phyloP scores from a whole-genome alignment of 73 alveolate species.

The Tetrahymena thermophila region DNA sequence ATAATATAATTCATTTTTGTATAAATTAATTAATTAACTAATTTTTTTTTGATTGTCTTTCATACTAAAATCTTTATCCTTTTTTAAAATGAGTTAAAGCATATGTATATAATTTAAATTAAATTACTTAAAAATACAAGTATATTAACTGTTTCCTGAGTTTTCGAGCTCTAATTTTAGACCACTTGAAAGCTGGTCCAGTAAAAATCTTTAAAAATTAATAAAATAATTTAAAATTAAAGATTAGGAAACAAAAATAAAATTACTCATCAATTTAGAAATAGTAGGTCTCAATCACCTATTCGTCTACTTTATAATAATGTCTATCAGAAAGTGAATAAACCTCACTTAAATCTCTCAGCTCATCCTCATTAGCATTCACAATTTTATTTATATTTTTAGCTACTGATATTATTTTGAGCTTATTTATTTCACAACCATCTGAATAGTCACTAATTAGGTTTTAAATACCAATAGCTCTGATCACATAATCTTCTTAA shows the following conservation, averaged over 20 bases:
- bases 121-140: neutral
- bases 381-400: neutral
- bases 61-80: neutral
- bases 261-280: neutral
- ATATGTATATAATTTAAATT: too few relatives aligned
- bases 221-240: neutral
- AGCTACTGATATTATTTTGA: neutral
- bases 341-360: neutral
- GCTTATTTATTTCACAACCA: neutral
- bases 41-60: neutral
- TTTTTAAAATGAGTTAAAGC: too few relatives aligned
- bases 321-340: neutral
- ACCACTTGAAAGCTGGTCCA: neutral
- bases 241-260: neutral
- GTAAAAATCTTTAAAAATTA: neutral
- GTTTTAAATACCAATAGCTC: neutral
- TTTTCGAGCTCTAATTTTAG: neutral
- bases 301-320: neutral
- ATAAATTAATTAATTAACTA: too few relatives aligned
- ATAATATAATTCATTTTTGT: too few relatives aligned
- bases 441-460: neutral
- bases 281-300: neutral
- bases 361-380: neutral
- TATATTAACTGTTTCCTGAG: neutral
- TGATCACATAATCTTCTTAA: neutral